phyloP scores from a whole-genome alignment of 345 rosid species.

The Brassica rapa region DNA sequence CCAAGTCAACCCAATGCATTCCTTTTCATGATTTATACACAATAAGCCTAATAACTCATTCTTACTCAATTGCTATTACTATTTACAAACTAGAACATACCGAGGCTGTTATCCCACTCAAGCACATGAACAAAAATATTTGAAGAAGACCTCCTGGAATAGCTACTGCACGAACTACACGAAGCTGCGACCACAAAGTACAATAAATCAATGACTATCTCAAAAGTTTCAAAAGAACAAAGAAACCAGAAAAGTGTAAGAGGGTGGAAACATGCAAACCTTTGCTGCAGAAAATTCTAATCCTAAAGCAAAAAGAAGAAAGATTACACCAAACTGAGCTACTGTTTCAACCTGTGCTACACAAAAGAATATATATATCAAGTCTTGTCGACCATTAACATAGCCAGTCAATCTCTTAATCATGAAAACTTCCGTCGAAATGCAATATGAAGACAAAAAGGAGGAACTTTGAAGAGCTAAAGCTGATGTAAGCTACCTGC shows the following conservation, averaged over 20 bases:
- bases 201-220: constrained; percentile 24
- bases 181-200: constrained; percentile 60
- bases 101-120: constrained; percentile 39
- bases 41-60: not conserved
- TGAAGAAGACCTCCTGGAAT: constrained; percentile 88
- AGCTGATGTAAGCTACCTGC: constrained; percentile 64
- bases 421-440: not conserved
- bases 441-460: constrained; percentile 6
- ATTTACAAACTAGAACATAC: constrained; percentile 44
- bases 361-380: too few relatives aligned
- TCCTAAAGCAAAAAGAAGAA: constrained; percentile 93
- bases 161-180: constrained; percentile 94
- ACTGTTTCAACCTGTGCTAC: constrained; percentile 46
- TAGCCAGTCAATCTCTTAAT: not conserved
- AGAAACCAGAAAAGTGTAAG: constrained; percentile 8
- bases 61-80: not conserved
- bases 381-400: too few relatives aligned
- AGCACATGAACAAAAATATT: constrained; percentile 80
- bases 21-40: constrained; percentile 5
- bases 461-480: constrained; percentile 16
- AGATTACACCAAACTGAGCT: constrained; percentile 96
- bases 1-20: constrained; percentile 30
- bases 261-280: constrained; percentile 46
- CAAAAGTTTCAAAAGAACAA: constrained; percentile 24
- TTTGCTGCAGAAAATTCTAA: constrained; percentile 83